phyloP scores from a whole-genome alignment of 2,329 filamentous ascomycete genomes.

The Colletotrichum higginsianum region DNA sequence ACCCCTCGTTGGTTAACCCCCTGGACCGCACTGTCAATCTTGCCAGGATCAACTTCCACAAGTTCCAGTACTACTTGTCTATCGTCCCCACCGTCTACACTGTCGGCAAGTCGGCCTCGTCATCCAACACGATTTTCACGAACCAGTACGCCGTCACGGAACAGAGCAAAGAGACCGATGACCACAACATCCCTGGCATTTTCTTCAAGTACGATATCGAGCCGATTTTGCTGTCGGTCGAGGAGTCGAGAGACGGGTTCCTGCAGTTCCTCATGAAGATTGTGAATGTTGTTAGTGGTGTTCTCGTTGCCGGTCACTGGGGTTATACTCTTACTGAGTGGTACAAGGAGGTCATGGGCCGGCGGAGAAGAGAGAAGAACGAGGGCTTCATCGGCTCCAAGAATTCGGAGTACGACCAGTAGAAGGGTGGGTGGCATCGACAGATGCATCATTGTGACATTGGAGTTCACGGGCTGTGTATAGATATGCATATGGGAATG shows the following conservation, averaged over 20 bases:
- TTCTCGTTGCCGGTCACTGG: slow-evolving; percentile 95
- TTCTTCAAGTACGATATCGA: slow-evolving; percentile 99
- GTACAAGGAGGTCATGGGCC: slow-evolving; percentile 70
- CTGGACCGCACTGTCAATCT: slow-evolving; percentile 90
- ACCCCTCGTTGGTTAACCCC: slow-evolving; percentile 92
- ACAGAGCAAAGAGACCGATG: slow-evolving; percentile 80
- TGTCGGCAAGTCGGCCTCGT: slow-evolving; percentile 61
- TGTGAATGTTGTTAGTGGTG: slow-evolving; percentile 91
- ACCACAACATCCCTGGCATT: slow-evolving; percentile 85
- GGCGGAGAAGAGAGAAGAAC: slow-evolving; percentile 60
- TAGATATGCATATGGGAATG: slow-evolving; percentile 32
- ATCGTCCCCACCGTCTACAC: slow-evolving; percentile 96
- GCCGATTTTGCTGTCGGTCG: slow-evolving; percentile 89
- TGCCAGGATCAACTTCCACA: slow-evolving; percentile 86
- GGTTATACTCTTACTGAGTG: slow-evolving; percentile 88
- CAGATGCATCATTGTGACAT: slow-evolving; percentile 15
- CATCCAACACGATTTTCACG: slow-evolving; percentile 79
- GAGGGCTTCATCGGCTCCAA: slow-evolving; percentile 46
- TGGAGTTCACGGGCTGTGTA: slow-evolving; percentile 37
- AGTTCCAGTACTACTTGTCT: slow-evolving; percentile 98
- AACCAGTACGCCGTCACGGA: slow-evolving; percentile 99
- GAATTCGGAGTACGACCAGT: slow-evolving; percentile 40
- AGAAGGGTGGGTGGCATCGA: slow-evolving; percentile 16
- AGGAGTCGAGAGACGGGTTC: slow-evolving; percentile 83
- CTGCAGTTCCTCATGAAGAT: slow-evolving; percentile 84